phyloP scores from a whole-genome alignment of 768 basidiomycete species.

The Lyophyllum decastes region DNA sequence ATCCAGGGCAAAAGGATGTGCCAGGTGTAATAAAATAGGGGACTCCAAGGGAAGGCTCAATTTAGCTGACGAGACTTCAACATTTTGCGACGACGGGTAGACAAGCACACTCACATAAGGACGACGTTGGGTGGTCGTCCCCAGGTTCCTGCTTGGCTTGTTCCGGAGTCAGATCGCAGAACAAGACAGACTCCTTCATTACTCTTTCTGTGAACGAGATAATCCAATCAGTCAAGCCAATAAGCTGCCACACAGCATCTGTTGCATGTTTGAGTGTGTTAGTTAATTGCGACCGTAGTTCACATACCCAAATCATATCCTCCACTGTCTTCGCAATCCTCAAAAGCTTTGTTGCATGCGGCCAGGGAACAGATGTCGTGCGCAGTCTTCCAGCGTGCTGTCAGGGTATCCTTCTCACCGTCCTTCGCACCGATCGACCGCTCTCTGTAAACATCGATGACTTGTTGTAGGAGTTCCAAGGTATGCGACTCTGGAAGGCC shows the following conservation, averaged over 20 bases:
- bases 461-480: conserved; percentile 41
- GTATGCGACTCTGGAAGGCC: conserved; percentile 41
- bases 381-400: conserved; percentile 57
- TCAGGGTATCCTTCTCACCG: conserved; percentile 34
- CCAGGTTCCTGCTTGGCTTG: not conserved
- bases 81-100: not conserved
- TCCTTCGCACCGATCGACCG: conserved; percentile 8
- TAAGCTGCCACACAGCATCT: conserved; percentile 79
- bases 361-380: conserved; percentile 68
- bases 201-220: conserved; percentile 62
- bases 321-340: conserved; percentile 62
- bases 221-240: conserved; percentile 62
- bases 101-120: conserved; percentile 2
- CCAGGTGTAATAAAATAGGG: conserved; percentile 56
- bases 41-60: conserved; percentile 23
- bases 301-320: conserved; percentile 62
- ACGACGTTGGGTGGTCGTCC: not conserved
- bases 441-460: conserved; percentile 51
- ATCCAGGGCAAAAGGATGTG: conserved; percentile 61
- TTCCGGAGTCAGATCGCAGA: conserved; percentile 19
- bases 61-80: conserved; percentile 1
- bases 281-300: not conserved
- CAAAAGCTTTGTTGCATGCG: conserved; percentile 64
- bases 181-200: conserved; percentile 54
- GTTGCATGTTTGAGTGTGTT: conserved; percentile 4